These are phyloP conservation scores for Cyclotella distinguenda DNA, from an alignment of 108 stramenopile species.

Conservation along the genomic window DNA sequence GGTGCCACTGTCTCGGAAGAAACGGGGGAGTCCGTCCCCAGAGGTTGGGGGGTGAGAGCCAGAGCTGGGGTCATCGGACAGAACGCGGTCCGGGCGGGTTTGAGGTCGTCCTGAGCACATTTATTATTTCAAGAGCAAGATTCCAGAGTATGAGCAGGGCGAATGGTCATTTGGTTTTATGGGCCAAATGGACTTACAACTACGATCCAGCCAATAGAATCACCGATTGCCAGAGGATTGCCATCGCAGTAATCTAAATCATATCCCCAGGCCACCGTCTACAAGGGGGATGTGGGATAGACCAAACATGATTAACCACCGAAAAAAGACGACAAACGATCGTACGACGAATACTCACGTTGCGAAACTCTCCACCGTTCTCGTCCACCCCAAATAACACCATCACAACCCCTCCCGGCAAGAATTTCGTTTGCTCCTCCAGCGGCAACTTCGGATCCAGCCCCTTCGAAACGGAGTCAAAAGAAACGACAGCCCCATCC, in stretches of 20 bases:
- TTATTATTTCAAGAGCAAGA: neutral
- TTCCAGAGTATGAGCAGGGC: too few relatives aligned
- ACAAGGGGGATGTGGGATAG: too few relatives aligned
- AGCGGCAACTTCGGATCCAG: conserved; percentile 3
- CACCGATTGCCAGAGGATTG: conserved; percentile 4
- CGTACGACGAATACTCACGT: too few relatives aligned
- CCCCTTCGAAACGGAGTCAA: conserved; percentile 2
- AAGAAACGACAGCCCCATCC: neutral
- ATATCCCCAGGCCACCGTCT: conserved; percentile 25
- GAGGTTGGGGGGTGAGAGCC: conserved; percentile 2
- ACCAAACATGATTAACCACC: too few relatives aligned
- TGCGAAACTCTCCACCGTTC: neutral
- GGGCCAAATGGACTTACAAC: neutral
- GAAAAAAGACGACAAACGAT: too few relatives aligned
- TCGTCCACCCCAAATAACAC: conserved; percentile 11
- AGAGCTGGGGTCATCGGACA: conserved; percentile 3
- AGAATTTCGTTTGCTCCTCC: conserved; percentile 16
- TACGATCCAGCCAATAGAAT: conserved; percentile 19
- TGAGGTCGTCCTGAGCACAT: neutral
- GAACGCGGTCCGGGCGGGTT: conserved; percentile 6
- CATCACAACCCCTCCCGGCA: conserved; percentile 12
- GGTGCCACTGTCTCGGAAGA: too few relatives aligned
- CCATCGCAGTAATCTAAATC: neutral
- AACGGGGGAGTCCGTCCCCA: neutral
- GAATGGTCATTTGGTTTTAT: neutral